Evolutionary conservation across 192 early-diverging fungal species (phyloP), one percentile per base, ranked within the genome.

Genomic region (Backusella tuberculispora): DNA sequence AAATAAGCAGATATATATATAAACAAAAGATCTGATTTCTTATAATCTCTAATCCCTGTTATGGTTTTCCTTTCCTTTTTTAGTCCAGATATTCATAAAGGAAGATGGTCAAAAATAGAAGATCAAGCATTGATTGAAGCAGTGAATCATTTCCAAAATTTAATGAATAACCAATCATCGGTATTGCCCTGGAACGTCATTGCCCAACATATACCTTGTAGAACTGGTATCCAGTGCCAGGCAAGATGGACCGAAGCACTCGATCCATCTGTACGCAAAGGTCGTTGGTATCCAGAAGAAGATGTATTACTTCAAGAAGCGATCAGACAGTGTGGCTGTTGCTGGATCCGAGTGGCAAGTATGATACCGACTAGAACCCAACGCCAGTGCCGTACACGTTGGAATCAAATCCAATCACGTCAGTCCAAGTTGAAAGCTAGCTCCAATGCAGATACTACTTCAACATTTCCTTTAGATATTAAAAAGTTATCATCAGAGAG

Each of bases 241-340:
- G 87, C 87, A n/a, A 78, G 87, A 12, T 88, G 83, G 83, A 84
- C 85, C 4, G 87, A 88, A 68, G 87, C 87, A 0, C 47, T 88
- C 1, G 85, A 88, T 63, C 85, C 87, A 0, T 46, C 56, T n/a
- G 87, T 88, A 8, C 74, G 81, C 24, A 86, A 85, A 40, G 87
- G 83, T 0, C 75, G 79, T 17, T 88, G 87, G 87, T 74, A 76
- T 1, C 41, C 44, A 0, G 79, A 81, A 34, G 85, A 90, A 67
- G 88, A 86, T 75, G 67, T 44, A n/a, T 77, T 86, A 26, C 76
- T 93, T 14, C 77, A 85, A 44, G 83, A 82, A 1, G 90, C 83
- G 0, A 79, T 85, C 1, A 48, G 63, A 13, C 17, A 64, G 50
- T 80, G 37, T 47, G 74, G 79, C 12, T 77, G 79, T n/a, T 88